Base-by-base conservation (phyloP, 2,329 filamentous ascomycete genomes). In the Amylocarpus encephaloides region DNA sequence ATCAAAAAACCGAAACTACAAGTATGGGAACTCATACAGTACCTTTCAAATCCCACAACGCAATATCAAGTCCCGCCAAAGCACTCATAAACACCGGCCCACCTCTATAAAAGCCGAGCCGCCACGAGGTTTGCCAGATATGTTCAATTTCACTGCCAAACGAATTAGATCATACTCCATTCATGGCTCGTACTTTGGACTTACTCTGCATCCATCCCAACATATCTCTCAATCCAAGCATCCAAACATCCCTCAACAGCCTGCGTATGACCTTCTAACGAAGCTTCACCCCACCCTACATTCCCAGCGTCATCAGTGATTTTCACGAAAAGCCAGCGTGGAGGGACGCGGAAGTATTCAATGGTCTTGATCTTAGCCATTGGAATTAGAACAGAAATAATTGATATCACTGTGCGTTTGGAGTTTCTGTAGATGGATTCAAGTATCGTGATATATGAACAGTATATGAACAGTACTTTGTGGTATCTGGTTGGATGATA, bases 21-120 rank as follows among this genome's bases (percentile, higher is more conserved):
- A 26, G 22, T 4, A 4, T 26, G 22, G 7, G 22, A 26, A 26
- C 7, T 26, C 7, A 9, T 9, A 22, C 11, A 2, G 44, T 26
- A 54, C 52, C 45, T 55, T 52, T 54, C 34, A 57, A 19, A 43
- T 12, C 75, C 60, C 44, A 70, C 0, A 90, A 70, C 0, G 86
- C 86, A 64, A 91, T 91, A 62, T 91, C 86, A 46, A 91, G 80
- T 2, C 87, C 87, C 0, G 85, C 79, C 13, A 91, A 68, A 0
- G 86, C 87, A 57, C 81, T 86, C 85, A 91, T 90, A 57, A 91
- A 83, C 9, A 91, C 86, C 0, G 86, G 84, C 0, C 86, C 87
- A 2, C 86, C 86, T 26, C 87, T 75, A 66, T 91, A 91, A 66
- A 91, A 92, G 0, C 80, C 79, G 38, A 78, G 71, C 38, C 86